phyloP scores from a whole-genome alignment of 2,329 filamentous ascomycete genomes.

The Fusarium sp. region DNA sequence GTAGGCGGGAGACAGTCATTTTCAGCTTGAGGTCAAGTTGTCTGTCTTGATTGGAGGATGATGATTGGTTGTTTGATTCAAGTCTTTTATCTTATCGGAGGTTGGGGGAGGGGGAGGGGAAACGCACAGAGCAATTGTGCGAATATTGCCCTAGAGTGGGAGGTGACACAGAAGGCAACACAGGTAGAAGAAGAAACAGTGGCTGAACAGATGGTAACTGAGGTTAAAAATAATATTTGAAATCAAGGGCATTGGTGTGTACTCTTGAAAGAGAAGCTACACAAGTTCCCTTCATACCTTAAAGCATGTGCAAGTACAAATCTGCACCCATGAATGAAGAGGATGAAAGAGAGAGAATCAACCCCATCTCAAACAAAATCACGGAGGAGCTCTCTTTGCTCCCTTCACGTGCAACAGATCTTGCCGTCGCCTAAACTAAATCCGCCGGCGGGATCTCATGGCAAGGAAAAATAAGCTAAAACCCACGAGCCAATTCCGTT shows the following conservation, averaged over 20 bases:
- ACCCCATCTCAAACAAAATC: constrained; percentile 1
- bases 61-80: constrained; percentile 11
- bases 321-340: neutral
- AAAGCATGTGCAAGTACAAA: neutral
- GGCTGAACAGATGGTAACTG: neutral
- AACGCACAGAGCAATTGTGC: constrained; percentile 23
- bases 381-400: constrained; percentile 20
- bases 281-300: neutral
- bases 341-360: constrained; percentile 35
- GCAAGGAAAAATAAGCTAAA: constrained; percentile 27
- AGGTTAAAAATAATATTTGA: neutral
- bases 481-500: constrained; percentile 16
- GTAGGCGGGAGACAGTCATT: too few relatives aligned
- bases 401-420: constrained; percentile 32
- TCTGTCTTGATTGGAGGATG: neutral
- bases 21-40: constrained; percentile 1
- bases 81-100: constrained; percentile 21
- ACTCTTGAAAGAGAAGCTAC: neutral
- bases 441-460: constrained; percentile 15
- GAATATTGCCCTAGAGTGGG: constrained; percentile 13
- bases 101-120: constrained; percentile 7
- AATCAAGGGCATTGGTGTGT: neutral
- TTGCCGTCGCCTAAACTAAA: constrained; percentile 7
- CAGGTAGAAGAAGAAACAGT: neutral
- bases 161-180: neutral